These are phyloP conservation scores for Xylariaceae sp. DNA, from an alignment of 2,329 filamentous ascomycete species.

Conservation along the genomic window DNA sequence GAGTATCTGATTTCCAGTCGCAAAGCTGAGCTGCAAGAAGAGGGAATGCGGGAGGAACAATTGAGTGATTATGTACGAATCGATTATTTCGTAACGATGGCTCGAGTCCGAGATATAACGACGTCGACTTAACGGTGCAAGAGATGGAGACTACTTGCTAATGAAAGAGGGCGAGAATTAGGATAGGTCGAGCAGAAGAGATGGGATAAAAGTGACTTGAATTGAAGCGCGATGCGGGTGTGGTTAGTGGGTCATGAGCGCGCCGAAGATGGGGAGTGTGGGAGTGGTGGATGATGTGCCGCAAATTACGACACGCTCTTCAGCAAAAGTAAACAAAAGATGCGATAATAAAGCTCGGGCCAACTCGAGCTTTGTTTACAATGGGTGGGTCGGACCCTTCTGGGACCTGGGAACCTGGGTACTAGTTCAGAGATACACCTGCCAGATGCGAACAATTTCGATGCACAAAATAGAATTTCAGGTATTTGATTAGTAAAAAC, in stretches of 20 bases:
- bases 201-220: neutral
- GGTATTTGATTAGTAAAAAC: no score
- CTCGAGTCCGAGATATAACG: conserved; percentile 7
- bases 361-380: conserved; percentile 10
- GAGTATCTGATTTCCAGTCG: conserved; percentile 17
- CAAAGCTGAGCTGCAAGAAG: conserved; percentile 2
- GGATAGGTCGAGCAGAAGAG: neutral
- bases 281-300: conserved; percentile 16
- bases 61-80: conserved; percentile 4
- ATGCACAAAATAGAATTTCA: no score
- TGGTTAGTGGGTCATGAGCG: conserved; percentile 12
- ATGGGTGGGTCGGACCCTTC: no score
- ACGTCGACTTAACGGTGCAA: conserved; percentile 5
- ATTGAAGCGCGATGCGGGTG: conserved; percentile 8
- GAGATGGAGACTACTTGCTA: conserved; percentile 4
- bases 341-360: conserved; percentile 31
- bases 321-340: conserved; percentile 23
- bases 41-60: neutral
- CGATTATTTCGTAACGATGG: conserved; percentile 21
- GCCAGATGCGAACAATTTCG: no score
- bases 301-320: conserved; percentile 6
- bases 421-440: no score
- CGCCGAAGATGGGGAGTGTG: conserved; percentile 11
- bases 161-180: neutral
- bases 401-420: no score